These are phyloP conservation scores for Globisporangium iwayamae DNA, from an alignment of 352 stramenopile species.

Conservation along the genomic window DNA sequence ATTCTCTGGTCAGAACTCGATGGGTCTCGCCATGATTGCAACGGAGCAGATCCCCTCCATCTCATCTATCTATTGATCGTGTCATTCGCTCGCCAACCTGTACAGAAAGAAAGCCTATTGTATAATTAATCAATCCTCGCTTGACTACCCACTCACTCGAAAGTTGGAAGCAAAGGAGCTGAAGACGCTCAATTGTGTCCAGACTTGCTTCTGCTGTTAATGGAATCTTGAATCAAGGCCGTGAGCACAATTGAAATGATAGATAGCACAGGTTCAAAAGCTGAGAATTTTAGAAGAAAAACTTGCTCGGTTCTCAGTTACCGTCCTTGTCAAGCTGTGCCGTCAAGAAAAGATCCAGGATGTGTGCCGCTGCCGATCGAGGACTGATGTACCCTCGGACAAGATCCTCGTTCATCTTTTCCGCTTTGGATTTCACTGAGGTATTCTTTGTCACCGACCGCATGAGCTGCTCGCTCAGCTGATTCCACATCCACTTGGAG, in stretches of 20 bases:
- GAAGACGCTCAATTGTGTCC: background rate
- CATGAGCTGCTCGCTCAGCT: conserved; percentile 77
- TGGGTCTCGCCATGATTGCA: conserved; percentile 48
- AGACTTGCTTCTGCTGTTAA: background rate
- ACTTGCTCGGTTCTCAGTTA: conserved; percentile 10
- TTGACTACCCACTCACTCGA: background rate
- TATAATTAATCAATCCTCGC: conserved; percentile 12
- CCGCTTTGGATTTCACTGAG: conserved; percentile 41
- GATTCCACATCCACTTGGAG: conserved; percentile 83
- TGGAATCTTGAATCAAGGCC: background rate
- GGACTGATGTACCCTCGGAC: conserved; percentile 63
- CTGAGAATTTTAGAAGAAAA: background rate
- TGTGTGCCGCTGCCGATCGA: conserved; percentile 48
- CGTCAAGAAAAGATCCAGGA: conserved; percentile 62
- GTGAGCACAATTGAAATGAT: background rate
- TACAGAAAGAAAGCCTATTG: conserved; percentile 11
- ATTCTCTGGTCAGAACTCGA: conserved; percentile 19
- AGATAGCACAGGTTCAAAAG: background rate
- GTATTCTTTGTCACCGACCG: conserved; percentile 43
- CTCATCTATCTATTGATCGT: conserved; percentile 55
- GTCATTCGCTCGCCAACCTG: conserved; percentile 2
- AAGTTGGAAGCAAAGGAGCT: background rate
- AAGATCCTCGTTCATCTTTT: conserved; percentile 60
- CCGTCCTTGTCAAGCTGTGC: conserved; percentile 31
- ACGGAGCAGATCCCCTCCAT: conserved; percentile 49